These are phyloP conservation scores for Penicillium turbatum DNA, from an alignment of 495 filamentous ascomycete species.

Conservation along the genomic window DNA sequence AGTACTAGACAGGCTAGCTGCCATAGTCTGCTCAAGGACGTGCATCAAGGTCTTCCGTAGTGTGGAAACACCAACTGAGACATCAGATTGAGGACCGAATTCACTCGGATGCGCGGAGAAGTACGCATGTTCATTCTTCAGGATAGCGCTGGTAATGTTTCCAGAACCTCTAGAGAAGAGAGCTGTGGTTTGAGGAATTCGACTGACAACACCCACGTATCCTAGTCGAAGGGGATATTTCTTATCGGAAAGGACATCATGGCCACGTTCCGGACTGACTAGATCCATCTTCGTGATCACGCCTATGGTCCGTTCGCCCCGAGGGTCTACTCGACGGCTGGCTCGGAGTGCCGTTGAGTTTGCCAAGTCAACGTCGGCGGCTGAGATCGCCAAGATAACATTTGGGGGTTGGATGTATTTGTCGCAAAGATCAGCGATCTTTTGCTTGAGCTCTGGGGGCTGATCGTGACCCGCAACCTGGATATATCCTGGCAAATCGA, in stretches of 20 bases:
- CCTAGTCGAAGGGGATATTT: conserved; percentile 93
- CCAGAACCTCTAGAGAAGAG: conserved; percentile 81
- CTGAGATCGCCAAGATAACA: conserved; percentile 94
- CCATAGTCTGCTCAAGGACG: conserved; percentile 96
- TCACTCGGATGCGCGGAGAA: conserved; percentile 81
- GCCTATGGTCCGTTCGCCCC: conserved; percentile 93
- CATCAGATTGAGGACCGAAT: conserved; percentile 66
- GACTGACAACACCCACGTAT: conserved; percentile 94
- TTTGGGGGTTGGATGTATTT: conserved; percentile 97
- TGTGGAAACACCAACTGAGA: conserved; percentile 77
- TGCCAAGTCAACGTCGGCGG: conserved; percentile 93
- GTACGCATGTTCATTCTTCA: conserved; percentile 81
- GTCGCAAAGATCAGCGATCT: conserved; percentile 94
- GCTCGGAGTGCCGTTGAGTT: conserved; percentile 93
- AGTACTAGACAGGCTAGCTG: conserved; percentile 78
- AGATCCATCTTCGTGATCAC: conserved; percentile 99
- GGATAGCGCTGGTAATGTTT: conserved; percentile 76
- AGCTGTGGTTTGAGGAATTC: conserved; percentile 66
- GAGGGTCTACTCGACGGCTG: conserved; percentile 85
- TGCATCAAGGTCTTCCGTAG: conserved; percentile 94
- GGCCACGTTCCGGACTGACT: conserved; percentile 77
- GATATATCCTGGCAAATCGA: conserved; percentile 96
- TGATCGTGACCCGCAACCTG: conserved; percentile 90
- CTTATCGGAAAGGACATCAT: conserved; percentile 72
- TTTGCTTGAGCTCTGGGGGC: conserved; percentile 85